Base-by-base conservation (phyloP, 352 stramenopile genomes). In the Thalassiosira ordinaria region DNA sequence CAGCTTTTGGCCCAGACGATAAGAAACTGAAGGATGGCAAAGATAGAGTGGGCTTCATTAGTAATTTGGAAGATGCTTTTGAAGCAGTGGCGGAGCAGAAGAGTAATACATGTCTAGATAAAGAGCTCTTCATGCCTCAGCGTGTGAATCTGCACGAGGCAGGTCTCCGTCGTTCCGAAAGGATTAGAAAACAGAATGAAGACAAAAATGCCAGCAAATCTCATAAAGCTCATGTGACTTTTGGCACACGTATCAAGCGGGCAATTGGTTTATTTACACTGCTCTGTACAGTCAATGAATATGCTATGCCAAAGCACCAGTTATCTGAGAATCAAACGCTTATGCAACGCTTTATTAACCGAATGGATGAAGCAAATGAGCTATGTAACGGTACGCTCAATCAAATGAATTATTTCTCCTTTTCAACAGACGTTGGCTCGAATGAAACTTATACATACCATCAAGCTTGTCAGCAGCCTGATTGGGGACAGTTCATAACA, bases 401-500 rank as follows among this genome's bases (percentile, higher is more conserved):
- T 26, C 27, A 44, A 49, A 35, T 71, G 8, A 46, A 71, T 24
- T 39, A 33, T 24, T 20, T 60, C 11, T n/a, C 24, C 1, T 24
- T 46, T 52, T 41, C 35, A 24, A 37, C 27, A 11, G 33, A 72
- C 14, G 39, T 63, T n/a, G 31, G 20, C 11, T 49, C 22, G n/a
- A 72, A 63, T 16, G 49, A 72, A 37, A 24, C 39, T 20, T 72
- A 46, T 35, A 72, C 63, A n/a, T 72, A 46, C 33, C 31, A 22
- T 18, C 57, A 84, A 68, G 68, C 56, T 1, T 59, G 75, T 29
- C 41, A 66, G 9, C 52, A 69, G 22, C 14, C 26, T 31, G 52
- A 87, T 27, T 13, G 9, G 20, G 11, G 20, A 33, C 24, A 52
- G 11, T 88, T 74, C 27, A 11, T 70, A 4, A 27, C 63, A n/a